Percentiles rank a stretch among this genome's conserved stretches.
phyloP scores from a whole-genome alignment of 164 flowering plant genomes.

The Vitis rotundifolia region DNA sequence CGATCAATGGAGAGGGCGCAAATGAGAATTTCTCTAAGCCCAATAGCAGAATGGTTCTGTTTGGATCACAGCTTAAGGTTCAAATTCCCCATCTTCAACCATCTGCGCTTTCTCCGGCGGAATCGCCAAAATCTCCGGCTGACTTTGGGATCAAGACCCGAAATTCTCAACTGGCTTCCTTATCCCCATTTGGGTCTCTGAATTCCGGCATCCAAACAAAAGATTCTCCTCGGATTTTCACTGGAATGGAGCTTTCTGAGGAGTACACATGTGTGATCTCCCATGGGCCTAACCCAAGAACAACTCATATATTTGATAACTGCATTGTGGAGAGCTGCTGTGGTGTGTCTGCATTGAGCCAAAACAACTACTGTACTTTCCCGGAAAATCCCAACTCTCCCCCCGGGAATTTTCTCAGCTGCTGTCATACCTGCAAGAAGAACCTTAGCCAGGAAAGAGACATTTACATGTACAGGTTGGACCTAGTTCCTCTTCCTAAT shows the following conservation, averaged over 20 bases:
- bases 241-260: constrained; percentile 56
- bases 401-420: constrained; percentile 42
- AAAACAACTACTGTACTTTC: neutral
- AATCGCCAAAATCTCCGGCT: constrained; percentile 29
- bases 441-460: constrained; percentile 46
- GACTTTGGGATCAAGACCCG: constrained; percentile 45
- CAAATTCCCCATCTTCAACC: constrained; percentile 32
- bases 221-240: constrained; percentile 12
- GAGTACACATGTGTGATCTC: constrained; percentile 59
- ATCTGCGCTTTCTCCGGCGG: constrained; percentile 6
- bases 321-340: constrained; percentile 45
- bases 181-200: constrained; percentile 13
- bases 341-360: constrained; percentile 5
- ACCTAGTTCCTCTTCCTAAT: neutral
- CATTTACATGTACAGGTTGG: constrained; percentile 69
- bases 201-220: constrained; percentile 22
- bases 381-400: constrained; percentile 4
- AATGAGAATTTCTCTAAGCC: constrained; percentile 3
- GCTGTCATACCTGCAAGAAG: constrained; percentile 54
- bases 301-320: constrained; percentile 59
- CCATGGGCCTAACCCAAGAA: constrained; percentile 62
- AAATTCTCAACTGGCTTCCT: constrained; percentile 12
- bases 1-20: neutral
- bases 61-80: constrained; percentile 39
- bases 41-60: constrained; percentile 26